phyloP scores from a whole-genome alignment of 345 rosid species.

The Citrus sinensis region DNA sequence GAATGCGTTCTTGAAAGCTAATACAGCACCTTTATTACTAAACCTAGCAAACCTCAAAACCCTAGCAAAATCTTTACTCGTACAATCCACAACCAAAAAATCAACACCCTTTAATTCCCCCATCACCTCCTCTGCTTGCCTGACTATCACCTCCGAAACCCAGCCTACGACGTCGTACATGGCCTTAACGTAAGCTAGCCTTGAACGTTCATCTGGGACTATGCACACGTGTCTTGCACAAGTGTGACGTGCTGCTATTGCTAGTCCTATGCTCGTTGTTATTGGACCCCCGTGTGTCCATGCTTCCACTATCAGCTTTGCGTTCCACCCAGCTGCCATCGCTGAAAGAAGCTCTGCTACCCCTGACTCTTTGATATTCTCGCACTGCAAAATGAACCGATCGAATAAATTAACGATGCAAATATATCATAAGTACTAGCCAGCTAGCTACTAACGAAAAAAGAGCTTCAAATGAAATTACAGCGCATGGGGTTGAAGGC shows the following conservation, averaged over 20 bases:
- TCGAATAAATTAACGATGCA: neutral
- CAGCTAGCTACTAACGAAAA: no score
- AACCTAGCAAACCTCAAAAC: conserved; percentile 60
- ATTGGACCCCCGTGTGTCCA: conserved; percentile 64
- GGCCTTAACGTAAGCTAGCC: conserved; percentile 42
- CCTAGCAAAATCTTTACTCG: conserved; percentile 48
- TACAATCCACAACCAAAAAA: conserved; percentile 76
- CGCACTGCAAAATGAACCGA: conserved; percentile 40
- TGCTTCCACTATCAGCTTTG: conserved; percentile 65
- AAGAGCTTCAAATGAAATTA: neutral
- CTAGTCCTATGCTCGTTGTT: conserved; percentile 72
- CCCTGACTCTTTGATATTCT: conserved; percentile 48
- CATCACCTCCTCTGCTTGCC: conserved; percentile 62
- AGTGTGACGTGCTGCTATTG: conserved; percentile 66
- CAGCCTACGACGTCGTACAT: neutral
- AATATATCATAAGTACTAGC: neutral
- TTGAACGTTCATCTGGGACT: conserved; percentile 72
- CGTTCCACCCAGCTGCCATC: conserved; percentile 90
- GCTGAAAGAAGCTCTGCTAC: conserved; percentile 78
- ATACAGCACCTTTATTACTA: conserved; percentile 64
- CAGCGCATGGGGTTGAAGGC: neutral
- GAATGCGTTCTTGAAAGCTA: conserved; percentile 72
- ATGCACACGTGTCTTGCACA: conserved; percentile 74
- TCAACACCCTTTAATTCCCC: conserved; percentile 51
- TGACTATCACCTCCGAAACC: conserved; percentile 33